These are phyloP conservation scores for Heimioporus sp. DNA, from an alignment of 768 basidiomycete genomes.

Conservation along the genomic window DNA sequence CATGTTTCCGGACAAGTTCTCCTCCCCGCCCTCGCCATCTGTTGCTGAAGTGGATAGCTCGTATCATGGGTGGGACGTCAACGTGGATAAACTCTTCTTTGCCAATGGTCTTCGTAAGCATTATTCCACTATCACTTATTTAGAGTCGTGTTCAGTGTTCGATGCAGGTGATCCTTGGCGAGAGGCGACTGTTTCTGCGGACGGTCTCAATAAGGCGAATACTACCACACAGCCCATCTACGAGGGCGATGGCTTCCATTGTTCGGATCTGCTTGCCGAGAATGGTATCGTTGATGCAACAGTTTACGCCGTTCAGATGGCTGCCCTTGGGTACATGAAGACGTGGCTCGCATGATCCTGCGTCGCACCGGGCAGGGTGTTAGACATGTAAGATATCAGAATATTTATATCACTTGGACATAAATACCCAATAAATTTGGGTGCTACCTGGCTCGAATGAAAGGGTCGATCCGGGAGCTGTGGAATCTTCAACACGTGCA, in stretches of 20 bases:
- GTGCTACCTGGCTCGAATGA: too few relatives aligned
- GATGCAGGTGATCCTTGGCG: constrained; percentile 68
- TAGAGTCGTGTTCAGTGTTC: neutral
- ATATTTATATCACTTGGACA: too few relatives aligned
- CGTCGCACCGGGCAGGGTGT: too few relatives aligned
- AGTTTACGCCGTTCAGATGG: constrained; percentile 50
- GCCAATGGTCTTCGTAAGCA: constrained; percentile 62
- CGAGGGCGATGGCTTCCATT: constrained; percentile 63
- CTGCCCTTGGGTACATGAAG: constrained; percentile 51
- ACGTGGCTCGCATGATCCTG: constrained; percentile 45
- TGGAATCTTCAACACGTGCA: too few relatives aligned
- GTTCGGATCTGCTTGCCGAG: constrained; percentile 52
- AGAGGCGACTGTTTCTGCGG: constrained; percentile 64
- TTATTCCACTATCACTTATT: neutral
- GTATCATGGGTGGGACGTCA: constrained; percentile 65
- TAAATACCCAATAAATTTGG: too few relatives aligned
- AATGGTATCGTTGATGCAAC: constrained; percentile 48
- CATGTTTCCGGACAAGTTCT: constrained; percentile 63
- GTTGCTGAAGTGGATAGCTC: constrained; percentile 41
- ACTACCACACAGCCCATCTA: constrained; percentile 56
- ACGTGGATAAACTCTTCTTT: constrained; percentile 59
- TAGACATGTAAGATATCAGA: too few relatives aligned
- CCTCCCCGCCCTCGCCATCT: constrained; percentile 42
- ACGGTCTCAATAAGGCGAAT: constrained; percentile 42
- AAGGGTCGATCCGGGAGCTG: too few relatives aligned